Base-by-base conservation (phyloP, 2,329 filamentous ascomycete genomes). In the Epichloe typhina region DNA sequence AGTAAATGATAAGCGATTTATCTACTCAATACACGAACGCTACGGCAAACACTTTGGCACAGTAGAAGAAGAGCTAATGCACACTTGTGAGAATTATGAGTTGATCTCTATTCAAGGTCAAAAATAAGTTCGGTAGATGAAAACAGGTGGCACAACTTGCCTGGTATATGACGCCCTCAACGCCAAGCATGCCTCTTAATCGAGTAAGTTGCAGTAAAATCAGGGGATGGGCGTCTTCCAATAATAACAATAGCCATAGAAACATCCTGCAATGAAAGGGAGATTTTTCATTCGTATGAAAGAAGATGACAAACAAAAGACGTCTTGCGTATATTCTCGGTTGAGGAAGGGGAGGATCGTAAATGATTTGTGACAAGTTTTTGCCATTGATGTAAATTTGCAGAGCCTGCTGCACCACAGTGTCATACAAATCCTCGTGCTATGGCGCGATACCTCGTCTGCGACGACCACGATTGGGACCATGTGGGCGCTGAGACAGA, bases 401-500 rank as follows among this genome's bases (percentile, higher is more conserved):
- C 23, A 44, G 41, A 21, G 17, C 44, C n/a, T 37, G 44, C 44
- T 36, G 17, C 33, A 21, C n/a, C 8, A 31, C 3, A 8, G 19
- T 17, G 15, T 13, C 11, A 12, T 38, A 43, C 6, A 21, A 33
- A 31, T 42, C 11, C 13, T 35, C 39, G 35, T 40, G 37, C 57
- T 58, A 66, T 45, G 55, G 53, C 48, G 68, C 65, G 51, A 64
- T 71, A 39, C 76, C 78, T 55, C 88, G 77, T 62, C 88, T 77
- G 62, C 90, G 76, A 54, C 90, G 77, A 35, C 89, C 88, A 57
- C 90, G 82, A 62, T 79, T 87, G 5, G 86, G 86, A 35, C 90
- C 90, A 66, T 95, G 87, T 3, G 86, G 82, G 48, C 93, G 76
- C 63, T 95, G 89, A 2, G 88, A 78, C 38, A 97, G 79, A 1